Base-by-base conservation (phyloP, 2,329 filamentous ascomycete genomes). In the Verticillium isaacii region DNA sequence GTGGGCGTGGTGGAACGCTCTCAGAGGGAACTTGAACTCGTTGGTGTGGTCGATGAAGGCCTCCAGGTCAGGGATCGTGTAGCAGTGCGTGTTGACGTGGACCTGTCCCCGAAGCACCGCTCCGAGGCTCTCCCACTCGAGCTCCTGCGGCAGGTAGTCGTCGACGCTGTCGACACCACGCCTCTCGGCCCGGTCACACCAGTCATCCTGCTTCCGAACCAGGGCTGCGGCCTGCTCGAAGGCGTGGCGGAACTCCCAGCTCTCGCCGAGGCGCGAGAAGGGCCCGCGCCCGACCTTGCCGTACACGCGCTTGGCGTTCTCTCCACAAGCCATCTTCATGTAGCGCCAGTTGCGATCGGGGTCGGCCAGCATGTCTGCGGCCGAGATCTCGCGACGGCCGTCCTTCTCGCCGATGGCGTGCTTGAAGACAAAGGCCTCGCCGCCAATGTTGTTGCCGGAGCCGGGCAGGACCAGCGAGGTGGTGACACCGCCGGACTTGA, bases 251-350 rank as follows among this genome's bases (percentile, higher is more conserved):
- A 91, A 89, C 65, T 86, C 82, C 81, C 85, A 91, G 57, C 87
- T 88, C 73, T 91, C 87, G 9, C 89, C 89, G 68, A 91, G 76
- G 1, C 89, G 78, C 64, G 84, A 89, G 60, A 79, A 79, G 0
- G 86, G 86, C 0, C 84, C 82, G 59, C 80, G 78, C 29, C 85
- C 85, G 5, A 75, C 68, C 56, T 77, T 78, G 11, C 86, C 86
- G 63, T 89, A 88, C 0, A 85, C 75, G 1, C 80, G 75, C 75
- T 89, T 89, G 1, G 88, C 77, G 67, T 91, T 91, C 73, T 91
- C 88, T 39, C 88, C 88, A 65, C 88, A 91, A 0, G 89, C 89
- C 88, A 91, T 91, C 76, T 91, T 91, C 80, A 91, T 89, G 72
- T 89, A 91, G 23, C 89, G 80, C 84, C 87, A 89, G 63, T 78